Evolutionary conservation across 1,139 yeast genomes (phyloP).

Genomic region (Geotrichum citri-aurantii): DNA sequence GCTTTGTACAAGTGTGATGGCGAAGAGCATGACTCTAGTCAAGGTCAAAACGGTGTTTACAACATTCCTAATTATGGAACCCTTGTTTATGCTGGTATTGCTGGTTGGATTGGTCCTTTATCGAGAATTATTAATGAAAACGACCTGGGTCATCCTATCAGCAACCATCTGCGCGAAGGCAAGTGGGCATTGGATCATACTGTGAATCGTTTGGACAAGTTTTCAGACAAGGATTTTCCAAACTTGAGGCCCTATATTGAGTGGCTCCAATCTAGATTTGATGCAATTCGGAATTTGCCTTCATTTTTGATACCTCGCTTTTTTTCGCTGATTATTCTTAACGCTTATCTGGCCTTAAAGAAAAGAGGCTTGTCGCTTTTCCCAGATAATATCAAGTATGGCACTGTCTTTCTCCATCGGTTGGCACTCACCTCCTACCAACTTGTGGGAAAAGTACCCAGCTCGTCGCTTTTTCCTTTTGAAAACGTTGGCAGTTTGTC

Average conservation of each 20-base stretch:
- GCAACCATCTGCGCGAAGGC: conserved; percentile 76
- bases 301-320: conserved; percentile 79
- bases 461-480: conserved; percentile 69
- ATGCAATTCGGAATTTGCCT: conserved; percentile 61
- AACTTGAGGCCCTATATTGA: conserved; percentile 49
- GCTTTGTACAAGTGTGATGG: conserved; percentile 72
- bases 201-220: conserved; percentile 56
- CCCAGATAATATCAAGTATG: conserved; percentile 48
- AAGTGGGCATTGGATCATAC: conserved; percentile 85
- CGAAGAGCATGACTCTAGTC: conserved; percentile 83
- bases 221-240: conserved; percentile 39
- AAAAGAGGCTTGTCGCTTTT: conserved; percentile 57
- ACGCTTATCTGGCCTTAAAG: conserved; percentile 77
- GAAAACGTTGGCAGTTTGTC: conserved; percentile 67
- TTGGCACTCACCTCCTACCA: conserved; percentile 80
- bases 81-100: conserved; percentile 84
- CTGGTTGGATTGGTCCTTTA: conserved; percentile 82
- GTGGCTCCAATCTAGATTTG: conserved; percentile 67
- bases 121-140: conserved; percentile 59
- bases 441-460: conserved; percentile 71
- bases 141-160: conserved; percentile 76
- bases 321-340: conserved; percentile 72
- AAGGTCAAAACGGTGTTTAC: conserved; percentile 68
- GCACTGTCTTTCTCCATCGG: conserved; percentile 71
- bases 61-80: conserved; percentile 66